Evolutionary conservation across 345 rosid genomes (phyloP).

Genomic region (Melaleuca alternifolia): DNA sequence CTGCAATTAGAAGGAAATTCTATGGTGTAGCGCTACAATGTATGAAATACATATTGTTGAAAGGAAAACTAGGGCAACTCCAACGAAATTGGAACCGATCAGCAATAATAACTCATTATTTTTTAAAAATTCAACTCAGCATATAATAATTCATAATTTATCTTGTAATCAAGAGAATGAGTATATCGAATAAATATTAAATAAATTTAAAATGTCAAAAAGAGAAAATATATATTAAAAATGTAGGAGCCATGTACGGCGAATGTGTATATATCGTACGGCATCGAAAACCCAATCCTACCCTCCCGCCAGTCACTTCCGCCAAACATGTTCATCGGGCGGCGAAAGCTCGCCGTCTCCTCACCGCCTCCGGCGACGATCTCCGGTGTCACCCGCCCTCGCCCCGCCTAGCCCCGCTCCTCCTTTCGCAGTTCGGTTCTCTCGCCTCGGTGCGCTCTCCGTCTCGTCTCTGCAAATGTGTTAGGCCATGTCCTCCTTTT

Average conservation of each 20-base stretch:
- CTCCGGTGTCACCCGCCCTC: background rate
- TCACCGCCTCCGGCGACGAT: background rate
- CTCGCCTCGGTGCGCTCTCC: background rate
- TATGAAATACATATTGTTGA: too few species aligned
- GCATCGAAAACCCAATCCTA: background rate
- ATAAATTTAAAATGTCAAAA: too few species aligned
- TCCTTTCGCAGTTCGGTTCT: background rate
- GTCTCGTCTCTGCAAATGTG: background rate
- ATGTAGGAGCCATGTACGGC: background rate
- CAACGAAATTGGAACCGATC: too few species aligned
- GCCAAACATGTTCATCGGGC: background rate
- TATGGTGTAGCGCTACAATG: too few species aligned
- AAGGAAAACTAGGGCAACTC: too few species aligned
- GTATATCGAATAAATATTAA: too few species aligned
- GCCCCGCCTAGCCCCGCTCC: conserved; percentile 4
- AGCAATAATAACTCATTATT: too few species aligned
- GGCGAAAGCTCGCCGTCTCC: background rate
- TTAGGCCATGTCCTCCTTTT: background rate
- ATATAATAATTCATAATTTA: too few species aligned
- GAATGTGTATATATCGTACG: background rate
- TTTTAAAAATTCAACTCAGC: too few species aligned
- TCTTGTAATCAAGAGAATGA: too few species aligned
- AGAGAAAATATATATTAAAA: too few species aligned
- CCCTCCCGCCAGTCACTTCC: background rate
- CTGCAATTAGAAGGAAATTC: too few species aligned